Evolutionary conservation across 192 early-diverging fungal genomes (phyloP), one percentile per base, ranked within the genome.

Genomic region (Backusella macrospora): DNA sequence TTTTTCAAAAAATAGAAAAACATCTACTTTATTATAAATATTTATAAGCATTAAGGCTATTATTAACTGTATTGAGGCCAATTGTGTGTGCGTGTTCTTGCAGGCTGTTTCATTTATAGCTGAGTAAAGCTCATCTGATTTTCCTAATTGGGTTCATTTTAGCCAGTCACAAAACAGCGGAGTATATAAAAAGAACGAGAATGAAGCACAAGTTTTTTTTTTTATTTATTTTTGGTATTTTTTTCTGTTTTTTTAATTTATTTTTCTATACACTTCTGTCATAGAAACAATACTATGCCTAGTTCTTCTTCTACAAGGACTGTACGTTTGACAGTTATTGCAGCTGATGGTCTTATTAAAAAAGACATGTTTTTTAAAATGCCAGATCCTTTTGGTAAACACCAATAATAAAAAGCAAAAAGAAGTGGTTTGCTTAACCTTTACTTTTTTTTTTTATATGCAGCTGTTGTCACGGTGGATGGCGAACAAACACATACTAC

Each of bases 401-500:
- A 45, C 0, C 4, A 59, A 59, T 8, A 16, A 37, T 1, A 16
- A 47, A 45, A 23, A 63, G 21, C 14, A 38, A 18, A 23, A 55
- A 21, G 23, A 55, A 23, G 9, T 7, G 96, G 80, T 92, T 92
- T 13, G 18, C 4, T 49, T 34, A 79, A 97, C 91, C 81, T 88
- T 85, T 7, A n/a, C n/a, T 34, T 34, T 34, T 34, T 88, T 97
- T 86, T 93, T n/a, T 92, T 93, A 70, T 94, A 95, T 89, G 72
- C 97, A 59, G 96, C 93, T 9, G 92, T 99, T 29, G 86, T 99
- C 6, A 98, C 96, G 0, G 94, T 99, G 37, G 94, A 99, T 82
- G 95, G 96, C 8, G 95, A 96, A 74, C 97, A 99, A 83, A 98
- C 95, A 6, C 93, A 96, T 64, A 96, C 96, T n/a, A 97, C 97